These are phyloP conservation scores for Colletotrichum melonis DNA, from an alignment of 2,329 filamentous ascomycete genomes.

Conservation along the genomic window DNA sequence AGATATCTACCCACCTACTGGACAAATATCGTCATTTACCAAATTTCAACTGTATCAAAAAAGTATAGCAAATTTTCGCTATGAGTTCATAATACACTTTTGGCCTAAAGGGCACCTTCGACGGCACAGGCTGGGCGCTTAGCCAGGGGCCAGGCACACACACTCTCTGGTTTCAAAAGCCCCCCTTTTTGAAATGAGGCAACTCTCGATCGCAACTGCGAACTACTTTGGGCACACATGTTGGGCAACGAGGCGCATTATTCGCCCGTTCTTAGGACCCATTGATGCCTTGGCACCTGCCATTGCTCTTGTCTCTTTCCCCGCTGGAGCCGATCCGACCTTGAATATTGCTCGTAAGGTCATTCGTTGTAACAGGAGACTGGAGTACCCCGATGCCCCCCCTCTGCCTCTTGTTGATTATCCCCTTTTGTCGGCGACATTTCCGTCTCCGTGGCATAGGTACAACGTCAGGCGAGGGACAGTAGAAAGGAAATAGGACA, in stretches of 20 bases:
- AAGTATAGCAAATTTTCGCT: neutral
- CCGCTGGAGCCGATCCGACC: neutral
- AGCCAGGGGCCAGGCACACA: no score
- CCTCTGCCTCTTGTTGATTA: no score
- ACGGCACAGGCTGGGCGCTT: neutral
- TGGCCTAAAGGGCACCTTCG: neutral
- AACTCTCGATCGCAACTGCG: constrained; percentile 3
- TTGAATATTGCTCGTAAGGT: neutral
- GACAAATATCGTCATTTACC: neutral
- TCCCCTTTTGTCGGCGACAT: no score
- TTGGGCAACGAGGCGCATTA: neutral
- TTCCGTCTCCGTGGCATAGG: neutral
- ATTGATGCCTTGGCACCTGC: neutral
- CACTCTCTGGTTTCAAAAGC: neutral
- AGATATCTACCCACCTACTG: neutral
- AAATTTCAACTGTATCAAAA: neutral
- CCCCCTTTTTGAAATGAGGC: neutral
- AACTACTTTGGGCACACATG: neutral
- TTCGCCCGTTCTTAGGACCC: neutral
- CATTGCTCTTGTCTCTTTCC: neutral
- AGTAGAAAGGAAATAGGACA: neutral
- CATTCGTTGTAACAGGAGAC: neutral
- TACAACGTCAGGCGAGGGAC: neutral
- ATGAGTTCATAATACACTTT: neutral
- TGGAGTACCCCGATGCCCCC: no score